A percentile compares a stretch with the other conserved stretches of the same genome.
Evolutionary conservation across 2,329 filamentous ascomycete genomes (phyloP).

Genomic region (Triangularia setosa): DNA sequence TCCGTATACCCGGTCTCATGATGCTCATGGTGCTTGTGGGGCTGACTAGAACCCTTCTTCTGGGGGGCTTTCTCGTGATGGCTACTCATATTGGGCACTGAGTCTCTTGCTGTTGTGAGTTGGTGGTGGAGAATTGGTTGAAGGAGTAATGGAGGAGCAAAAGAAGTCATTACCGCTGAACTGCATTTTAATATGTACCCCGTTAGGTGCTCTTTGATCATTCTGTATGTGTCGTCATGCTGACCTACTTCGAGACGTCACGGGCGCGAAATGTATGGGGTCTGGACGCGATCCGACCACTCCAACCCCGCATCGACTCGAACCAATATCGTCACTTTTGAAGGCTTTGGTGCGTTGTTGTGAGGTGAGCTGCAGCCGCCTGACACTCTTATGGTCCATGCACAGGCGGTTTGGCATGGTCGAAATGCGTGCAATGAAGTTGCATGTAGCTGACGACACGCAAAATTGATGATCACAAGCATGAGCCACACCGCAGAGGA

Average conservation of each 20-base stretch:
- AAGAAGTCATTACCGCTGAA: neutral
- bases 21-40: conserved; percentile 19
- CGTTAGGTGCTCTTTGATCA: neutral
- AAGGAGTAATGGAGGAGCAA: neutral
- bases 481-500: too few relatives aligned
- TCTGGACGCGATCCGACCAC: neutral
- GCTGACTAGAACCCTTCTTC: neutral
- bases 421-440: neutral
- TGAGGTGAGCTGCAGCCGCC: neutral
- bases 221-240: neutral
- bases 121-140: neutral
- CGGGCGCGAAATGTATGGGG: neutral
- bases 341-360: neutral
- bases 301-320: neutral
- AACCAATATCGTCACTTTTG: neutral
- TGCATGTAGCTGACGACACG: neutral
- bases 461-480: too few relatives aligned
- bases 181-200: neutral
- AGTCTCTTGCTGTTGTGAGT: neutral
- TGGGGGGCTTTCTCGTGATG: conserved; percentile 2
- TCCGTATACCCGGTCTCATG: conserved; percentile 25
- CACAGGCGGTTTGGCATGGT: neutral
- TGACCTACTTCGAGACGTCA: neutral
- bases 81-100: conserved; percentile 4
- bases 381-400: neutral